These are phyloP conservation scores for Phytophthora sp. DNA, from an alignment of 352 stramenopile genomes.

Conservation along the genomic window DNA sequence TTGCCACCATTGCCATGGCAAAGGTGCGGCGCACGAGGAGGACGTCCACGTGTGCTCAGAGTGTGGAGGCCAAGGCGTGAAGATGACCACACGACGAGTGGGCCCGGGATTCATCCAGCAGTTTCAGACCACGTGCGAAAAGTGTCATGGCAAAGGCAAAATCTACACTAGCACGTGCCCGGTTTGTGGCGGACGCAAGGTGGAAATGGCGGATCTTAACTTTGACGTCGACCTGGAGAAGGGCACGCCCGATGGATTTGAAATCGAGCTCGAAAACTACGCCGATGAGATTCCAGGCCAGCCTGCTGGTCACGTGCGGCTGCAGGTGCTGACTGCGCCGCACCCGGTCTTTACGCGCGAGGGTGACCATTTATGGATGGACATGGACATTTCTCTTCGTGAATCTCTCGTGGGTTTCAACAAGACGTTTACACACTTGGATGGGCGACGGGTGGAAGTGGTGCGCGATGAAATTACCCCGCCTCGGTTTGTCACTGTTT, in stretches of 20 bases:
- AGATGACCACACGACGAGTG: constrained; percentile 82
- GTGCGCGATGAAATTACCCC: constrained; percentile 91
- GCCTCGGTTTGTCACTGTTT: constrained; percentile 88
- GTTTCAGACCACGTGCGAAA: constrained; percentile 89
- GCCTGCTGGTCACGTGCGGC: constrained; percentile 92
- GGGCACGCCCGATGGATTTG: constrained; percentile 93
- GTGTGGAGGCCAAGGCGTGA: constrained; percentile 94
- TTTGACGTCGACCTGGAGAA: constrained; percentile 97
- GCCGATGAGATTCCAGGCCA: constrained; percentile 90
- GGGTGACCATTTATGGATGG: constrained; percentile 95
- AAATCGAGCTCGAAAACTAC: constrained; percentile 94
- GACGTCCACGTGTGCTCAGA: constrained; percentile 90
- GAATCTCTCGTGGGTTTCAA: constrained; percentile 95
- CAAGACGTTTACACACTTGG: constrained; percentile 92
- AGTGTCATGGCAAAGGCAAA: constrained; percentile 93
- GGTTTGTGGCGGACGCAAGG: constrained; percentile 80
- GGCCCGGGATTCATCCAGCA: constrained; percentile 84
- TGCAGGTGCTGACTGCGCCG: constrained; percentile 88
- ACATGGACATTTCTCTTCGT: constrained; percentile 94
- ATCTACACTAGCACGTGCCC: constrained; percentile 94
- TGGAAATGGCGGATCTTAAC: constrained; percentile 93
- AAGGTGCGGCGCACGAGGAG: constrained; percentile 90
- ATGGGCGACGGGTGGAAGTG: constrained; percentile 92
- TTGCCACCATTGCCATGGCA: constrained; percentile 94
- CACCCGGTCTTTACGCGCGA: constrained; percentile 93